Conservation (phyloP, 106 monocot species). For the Xerophyta viscosa region DNA sequence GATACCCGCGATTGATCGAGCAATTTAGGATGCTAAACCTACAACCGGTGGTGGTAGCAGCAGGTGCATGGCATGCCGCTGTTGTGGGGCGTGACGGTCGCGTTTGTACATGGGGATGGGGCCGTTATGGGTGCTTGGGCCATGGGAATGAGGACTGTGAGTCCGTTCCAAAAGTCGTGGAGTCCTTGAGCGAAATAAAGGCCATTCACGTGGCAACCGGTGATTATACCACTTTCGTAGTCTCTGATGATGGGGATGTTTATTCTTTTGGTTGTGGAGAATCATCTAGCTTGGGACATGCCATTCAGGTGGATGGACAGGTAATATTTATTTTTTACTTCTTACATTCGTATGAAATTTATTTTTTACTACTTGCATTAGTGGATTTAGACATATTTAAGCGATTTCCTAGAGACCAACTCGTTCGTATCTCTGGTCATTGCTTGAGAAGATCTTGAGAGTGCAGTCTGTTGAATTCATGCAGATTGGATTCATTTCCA, state of each 20-base stretch:
- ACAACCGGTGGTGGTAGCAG: constrained; percentile 84
- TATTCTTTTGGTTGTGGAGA: constrained; percentile 97
- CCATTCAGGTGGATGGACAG: constrained; percentile 51
- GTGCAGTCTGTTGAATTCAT: too few species aligned
- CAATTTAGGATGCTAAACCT: constrained; percentile 65
- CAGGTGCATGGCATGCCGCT: constrained; percentile 97
- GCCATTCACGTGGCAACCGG: constrained; percentile 94
- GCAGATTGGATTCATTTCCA: too few species aligned
- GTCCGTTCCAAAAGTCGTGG: constrained; percentile 74
- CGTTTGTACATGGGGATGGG: constrained; percentile 99
- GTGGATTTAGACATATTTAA: too few species aligned
- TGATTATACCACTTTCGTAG: constrained; percentile 89
- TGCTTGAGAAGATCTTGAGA: too few species aligned
- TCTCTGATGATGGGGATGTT: constrained; percentile 75
- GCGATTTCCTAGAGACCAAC: too few species aligned
- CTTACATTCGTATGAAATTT: too few species aligned
- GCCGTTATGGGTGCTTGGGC: constrained; percentile 91
- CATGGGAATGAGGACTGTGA: constrained; percentile 96
- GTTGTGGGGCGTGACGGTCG: constrained; percentile 90
- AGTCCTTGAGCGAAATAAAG: constrained; percentile 55
- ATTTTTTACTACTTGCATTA: too few species aligned
- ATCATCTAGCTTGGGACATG: constrained; percentile 87
- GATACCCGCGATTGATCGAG: constrained; percentile 72
- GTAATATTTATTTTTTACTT: too few species aligned
- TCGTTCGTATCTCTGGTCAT: too few species aligned